phyloP scores from a whole-genome alignment of 257 asterid genomes.

The Solanum clarkiae region DNA sequence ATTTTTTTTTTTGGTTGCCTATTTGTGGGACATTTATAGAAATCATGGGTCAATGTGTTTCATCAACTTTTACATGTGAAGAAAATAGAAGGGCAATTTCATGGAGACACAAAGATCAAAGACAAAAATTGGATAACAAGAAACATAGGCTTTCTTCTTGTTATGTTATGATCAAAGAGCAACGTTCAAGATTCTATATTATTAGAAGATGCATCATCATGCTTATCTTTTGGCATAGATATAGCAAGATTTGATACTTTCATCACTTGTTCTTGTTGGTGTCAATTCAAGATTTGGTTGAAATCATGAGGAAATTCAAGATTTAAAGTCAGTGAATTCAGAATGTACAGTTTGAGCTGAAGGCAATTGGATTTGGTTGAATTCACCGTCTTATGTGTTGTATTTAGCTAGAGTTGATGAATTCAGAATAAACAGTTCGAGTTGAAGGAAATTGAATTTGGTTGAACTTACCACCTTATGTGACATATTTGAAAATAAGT shows the following conservation, averaged over 20 bases:
- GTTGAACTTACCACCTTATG: too few species aligned
- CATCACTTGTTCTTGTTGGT: background rate
- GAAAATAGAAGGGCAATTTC: background rate
- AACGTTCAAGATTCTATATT: slow-evolving; percentile 23
- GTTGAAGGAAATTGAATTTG: background rate
- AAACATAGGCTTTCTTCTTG: background rate
- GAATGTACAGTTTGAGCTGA: too few species aligned
- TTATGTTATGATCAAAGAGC: slow-evolving; percentile 13
- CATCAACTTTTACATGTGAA: background rate
- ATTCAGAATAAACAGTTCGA: background rate
- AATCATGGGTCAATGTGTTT: slow-evolving; percentile 19
- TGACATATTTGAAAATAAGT: too few species aligned
- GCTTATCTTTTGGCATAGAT: slow-evolving; percentile 28
- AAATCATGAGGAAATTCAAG: background rate
- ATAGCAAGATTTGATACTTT: background rate
- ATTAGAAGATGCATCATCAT: slow-evolving; percentile 17
- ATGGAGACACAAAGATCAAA: background rate
- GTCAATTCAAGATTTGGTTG: background rate
- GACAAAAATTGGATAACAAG: background rate
- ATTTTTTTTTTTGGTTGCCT: background rate
- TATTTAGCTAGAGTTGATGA: background rate
- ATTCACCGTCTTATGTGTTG: background rate
- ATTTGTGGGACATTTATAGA: background rate
- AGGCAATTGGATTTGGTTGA: background rate
- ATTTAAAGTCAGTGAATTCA: too few species aligned